Evolutionary conservation across 1,284 basidiomycete species (phyloP).

Genomic region (Pholiota adiposa): DNA sequence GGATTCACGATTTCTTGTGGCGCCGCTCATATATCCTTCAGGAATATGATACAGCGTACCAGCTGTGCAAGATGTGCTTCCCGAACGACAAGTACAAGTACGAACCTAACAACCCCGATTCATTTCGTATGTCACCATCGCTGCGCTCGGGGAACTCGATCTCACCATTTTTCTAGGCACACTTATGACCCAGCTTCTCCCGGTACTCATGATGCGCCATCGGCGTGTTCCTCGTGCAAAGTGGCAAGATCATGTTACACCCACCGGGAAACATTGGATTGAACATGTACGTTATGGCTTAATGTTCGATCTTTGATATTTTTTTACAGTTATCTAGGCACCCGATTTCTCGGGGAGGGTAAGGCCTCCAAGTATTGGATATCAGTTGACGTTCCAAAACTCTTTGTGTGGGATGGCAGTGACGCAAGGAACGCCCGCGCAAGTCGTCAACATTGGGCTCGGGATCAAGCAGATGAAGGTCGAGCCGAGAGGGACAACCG

Average conservation of each 20-base stretch:
- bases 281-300: conserved; percentile 55
- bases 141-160: conserved; percentile 2
- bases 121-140: conserved; percentile 56
- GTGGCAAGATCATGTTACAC: conserved; percentile 66
- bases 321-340: conserved; percentile 8
- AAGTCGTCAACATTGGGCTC: conserved; percentile 78
- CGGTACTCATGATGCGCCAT: conserved; percentile 83
- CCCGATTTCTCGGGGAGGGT: conserved; percentile 57
- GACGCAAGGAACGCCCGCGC: conserved; percentile 73
- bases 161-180: conserved; percentile 48
- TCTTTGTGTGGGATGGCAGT: conserved; percentile 80
- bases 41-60: conserved; percentile 72
- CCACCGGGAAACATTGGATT: conserved; percentile 78
- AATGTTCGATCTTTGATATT: background rate
- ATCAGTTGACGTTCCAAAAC: conserved; percentile 69
- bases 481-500: conserved; percentile 58
- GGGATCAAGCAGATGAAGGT: conserved; percentile 69
- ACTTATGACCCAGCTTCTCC: conserved; percentile 73
- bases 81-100: conserved; percentile 56
- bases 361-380: conserved; percentile 75
- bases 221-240: conserved; percentile 73
- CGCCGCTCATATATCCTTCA: conserved; percentile 26
- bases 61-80: conserved; percentile 58
- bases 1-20: background rate
- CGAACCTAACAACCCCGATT: conserved; percentile 59